phyloP scores from a whole-genome alignment of 306 rosid species.

The Medicago truncatula region DNA sequence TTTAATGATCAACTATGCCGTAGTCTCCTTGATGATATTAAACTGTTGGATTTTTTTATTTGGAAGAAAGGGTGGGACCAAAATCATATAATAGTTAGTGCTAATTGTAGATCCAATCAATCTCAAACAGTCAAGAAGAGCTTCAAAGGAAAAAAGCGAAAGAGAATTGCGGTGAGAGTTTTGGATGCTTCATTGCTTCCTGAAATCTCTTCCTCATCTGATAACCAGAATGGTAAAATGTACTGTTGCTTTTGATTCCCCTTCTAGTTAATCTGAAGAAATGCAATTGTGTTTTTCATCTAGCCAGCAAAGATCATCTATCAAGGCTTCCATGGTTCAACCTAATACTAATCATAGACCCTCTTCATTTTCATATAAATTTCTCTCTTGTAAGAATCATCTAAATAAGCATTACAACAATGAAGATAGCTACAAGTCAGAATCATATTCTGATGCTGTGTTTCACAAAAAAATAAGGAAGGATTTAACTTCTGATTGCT shows the following conservation, averaged over 20 bases:
- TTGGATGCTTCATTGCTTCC: conserved; percentile 42
- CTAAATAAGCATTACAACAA: conserved; percentile 26
- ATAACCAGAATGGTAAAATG: conserved; percentile 38
- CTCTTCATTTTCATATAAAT: conserved; percentile 40
- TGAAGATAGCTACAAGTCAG: conserved; percentile 40
- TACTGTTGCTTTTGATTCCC: conserved; percentile 25
- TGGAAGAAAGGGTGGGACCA: conserved; percentile 58
- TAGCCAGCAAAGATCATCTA: conserved; percentile 35
- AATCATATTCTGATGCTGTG: conserved; percentile 41
- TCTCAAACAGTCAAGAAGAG: conserved; percentile 37
- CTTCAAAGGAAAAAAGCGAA: conserved; percentile 48
- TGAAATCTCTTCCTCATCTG: conserved; percentile 39
- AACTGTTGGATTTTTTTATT: conserved; percentile 60
- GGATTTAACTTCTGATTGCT: conserved; percentile 44
- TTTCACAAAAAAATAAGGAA: conserved; percentile 49
- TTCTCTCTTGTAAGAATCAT: conserved; percentile 49
- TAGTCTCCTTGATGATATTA: conserved; percentile 65
- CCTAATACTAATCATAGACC: conserved; percentile 29
- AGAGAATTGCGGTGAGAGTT: conserved; percentile 40
- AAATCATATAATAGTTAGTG: conserved; percentile 37
- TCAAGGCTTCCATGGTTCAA: conserved; percentile 35
- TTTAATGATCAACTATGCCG: conserved; percentile 50
- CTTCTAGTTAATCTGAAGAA: conserved; percentile 44
- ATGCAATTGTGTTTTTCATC: conserved; percentile 37
- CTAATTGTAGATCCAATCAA: conserved; percentile 37